Evolutionary conservation across 139 green algal genomes (phyloP), one percentile per base, ranked within the genome.

Genomic region (Haematococcus sp.): DNA sequence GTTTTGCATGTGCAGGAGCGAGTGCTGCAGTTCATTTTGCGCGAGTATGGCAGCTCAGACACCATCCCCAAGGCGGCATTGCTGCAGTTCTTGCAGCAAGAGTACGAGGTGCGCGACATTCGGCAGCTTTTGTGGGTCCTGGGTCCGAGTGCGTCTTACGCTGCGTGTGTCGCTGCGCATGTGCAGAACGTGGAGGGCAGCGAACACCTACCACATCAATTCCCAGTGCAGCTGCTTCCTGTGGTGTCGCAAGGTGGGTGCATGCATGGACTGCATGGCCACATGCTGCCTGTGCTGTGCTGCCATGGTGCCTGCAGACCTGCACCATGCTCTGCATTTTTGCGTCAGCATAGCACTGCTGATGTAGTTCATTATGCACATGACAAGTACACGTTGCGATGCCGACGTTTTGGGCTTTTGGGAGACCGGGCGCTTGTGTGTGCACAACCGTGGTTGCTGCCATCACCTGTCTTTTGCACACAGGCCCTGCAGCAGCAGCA

Each of bases 51-150:
- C 16, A 74, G 76, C 33, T 61, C 58, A 9, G 82, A 91, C 25
- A 31, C 65, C 27, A 60, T 93, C 0, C 80, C 84, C 22, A 91
- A 88, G 27, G 75, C 82, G 5, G 79, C 77, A 25, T 52, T 93
- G 22, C 35, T 93, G 17, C 76, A 88, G 43, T 87, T 89, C 35
- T 66, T 93, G 55, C 84, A 89, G 40, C 84, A 90, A 43, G 88
- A 93, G 69, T 87, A 91, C 25, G 84, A 93, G 88, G 88, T 92
- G 67, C 31, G 79, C 55, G 22, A 54, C 65, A 60, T 72, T 15
- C 17, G 27, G 16, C 30, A 54, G 20, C 28, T 68, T 31, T 16
- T 34, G 9, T 55, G 64, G 13, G 5, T 3, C 63, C 5, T 55
- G 11, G 30, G 11, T 55, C 17, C 20, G 63, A 34, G 33, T 30